Percentiles rank a stretch among this genome's conserved stretches.
Conservation (phyloP, 2,329 filamentous ascomycete species). For the Pyrenophora tritici-repentis region DNA sequence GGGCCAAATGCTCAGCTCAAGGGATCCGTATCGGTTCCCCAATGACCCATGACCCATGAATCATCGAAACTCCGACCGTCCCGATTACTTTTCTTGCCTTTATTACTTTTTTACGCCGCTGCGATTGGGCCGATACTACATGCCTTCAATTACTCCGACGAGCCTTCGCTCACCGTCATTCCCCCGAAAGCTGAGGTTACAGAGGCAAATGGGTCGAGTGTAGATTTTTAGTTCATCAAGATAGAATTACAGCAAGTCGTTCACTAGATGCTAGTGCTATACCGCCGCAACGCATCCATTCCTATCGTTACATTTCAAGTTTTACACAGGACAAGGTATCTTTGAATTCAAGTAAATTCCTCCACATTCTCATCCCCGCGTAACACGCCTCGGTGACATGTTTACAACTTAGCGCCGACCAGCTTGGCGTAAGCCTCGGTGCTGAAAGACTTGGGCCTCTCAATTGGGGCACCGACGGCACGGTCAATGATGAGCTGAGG, state of each 20-base stretch:
- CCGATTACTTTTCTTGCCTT: conserved; percentile 15
- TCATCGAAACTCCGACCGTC: conserved; percentile 1
- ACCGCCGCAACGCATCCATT: conserved; percentile 33
- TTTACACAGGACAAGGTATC: conserved; percentile 44
- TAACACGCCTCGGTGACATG: conserved; percentile 12
- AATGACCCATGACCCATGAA: conserved; percentile 20
- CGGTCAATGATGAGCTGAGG: conserved; percentile 99
- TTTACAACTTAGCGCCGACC: conserved; percentile 85
- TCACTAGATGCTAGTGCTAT: conserved; percentile 37
- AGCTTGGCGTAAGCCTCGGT: conserved; percentile 97
- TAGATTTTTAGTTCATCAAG: conserved; percentile 21
- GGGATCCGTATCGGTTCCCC: conserved; percentile 23
- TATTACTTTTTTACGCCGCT: conserved; percentile 3
- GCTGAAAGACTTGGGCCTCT: conserved; percentile 98
- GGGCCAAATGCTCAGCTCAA: conserved; percentile 15
- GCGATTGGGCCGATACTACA: not conserved
- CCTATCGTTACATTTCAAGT: conserved; percentile 42
- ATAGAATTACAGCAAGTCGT: conserved; percentile 35
- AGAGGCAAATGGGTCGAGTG: not conserved
- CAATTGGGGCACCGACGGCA: conserved; percentile 93
- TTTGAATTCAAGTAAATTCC: conserved; percentile 30
- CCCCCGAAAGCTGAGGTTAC: not conserved
- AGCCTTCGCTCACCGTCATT: conserved; percentile 2
- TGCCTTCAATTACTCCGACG: conserved; percentile 1
- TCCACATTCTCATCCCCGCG: conserved; percentile 16